Evolutionary conservation across 2,329 filamentous ascomycete species (phyloP).

Genomic region (Magnaporthales sp.): DNA sequence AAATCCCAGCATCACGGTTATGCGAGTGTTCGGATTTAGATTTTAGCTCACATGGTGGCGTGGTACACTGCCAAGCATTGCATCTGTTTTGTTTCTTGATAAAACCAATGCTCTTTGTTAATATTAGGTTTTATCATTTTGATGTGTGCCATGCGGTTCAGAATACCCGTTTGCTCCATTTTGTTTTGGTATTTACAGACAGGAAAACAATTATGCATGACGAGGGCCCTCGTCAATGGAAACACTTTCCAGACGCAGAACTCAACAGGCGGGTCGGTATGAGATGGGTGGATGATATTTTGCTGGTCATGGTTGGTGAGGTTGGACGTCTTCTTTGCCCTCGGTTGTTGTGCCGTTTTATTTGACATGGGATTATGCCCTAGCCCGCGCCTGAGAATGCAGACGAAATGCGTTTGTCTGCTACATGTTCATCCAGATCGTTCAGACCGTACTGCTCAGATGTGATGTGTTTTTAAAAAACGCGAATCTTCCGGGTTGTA

Average conservation of each 20-base stretch:
- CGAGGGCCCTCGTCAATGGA: neutral
- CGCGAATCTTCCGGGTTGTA: neutral
- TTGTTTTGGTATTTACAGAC: neutral
- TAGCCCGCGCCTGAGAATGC: neutral
- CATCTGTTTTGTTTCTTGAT: neutral
- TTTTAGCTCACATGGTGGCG: neutral
- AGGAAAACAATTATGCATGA: neutral
- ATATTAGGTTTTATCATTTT: neutral
- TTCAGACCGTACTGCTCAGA: neutral
- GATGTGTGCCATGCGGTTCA: neutral
- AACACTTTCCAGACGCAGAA: neutral
- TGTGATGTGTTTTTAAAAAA: neutral
- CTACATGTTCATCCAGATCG: neutral
- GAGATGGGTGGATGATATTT: neutral
- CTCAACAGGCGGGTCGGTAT: neutral
- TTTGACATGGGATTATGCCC: neutral
- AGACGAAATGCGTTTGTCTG: neutral
- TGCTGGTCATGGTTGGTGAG: neutral
- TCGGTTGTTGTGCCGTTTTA: too few relatives aligned
- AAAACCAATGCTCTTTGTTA: neutral
- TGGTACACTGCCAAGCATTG: neutral
- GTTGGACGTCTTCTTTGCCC: too few relatives aligned
- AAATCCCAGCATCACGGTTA: neutral
- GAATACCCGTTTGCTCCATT: neutral
- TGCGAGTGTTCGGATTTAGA: neutral